Base-by-base conservation (phyloP, 139 green algal species). In the Edaphochlamys debaryana region DNA sequence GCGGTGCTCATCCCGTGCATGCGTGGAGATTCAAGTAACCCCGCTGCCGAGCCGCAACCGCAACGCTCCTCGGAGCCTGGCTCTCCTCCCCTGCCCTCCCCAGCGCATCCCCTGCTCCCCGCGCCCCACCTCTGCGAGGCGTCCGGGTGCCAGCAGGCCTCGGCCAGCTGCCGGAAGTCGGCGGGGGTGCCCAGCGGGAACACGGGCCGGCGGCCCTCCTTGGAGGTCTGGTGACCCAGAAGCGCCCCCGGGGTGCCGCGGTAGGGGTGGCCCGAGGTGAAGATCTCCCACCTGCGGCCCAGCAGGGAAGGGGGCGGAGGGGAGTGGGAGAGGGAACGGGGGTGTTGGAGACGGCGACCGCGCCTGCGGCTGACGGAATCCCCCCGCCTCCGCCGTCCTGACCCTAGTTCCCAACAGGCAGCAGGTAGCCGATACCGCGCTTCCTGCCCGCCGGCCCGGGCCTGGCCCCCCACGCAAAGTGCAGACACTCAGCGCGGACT, bases 251-350 rank as follows among this genome's bases (percentile, higher is more conserved):
- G 87, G 2, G 86, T 83, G 71, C 76, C 80, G 7, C 80, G 27
- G 74, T 89, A 92, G 1, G 88, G 67, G 17, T 82, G 79, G n/a
- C 82, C 82, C 30, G 68, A 52, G 32, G 88, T 92, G 85, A 86
- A 90, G 25, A 92, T 79, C 77, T 92, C 88, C 85, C 85, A n/a
- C n/a, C n/a, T n/a, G n/a, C n/a, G n/a, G n/a, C n/a, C n/a, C n/a
- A n/a, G n/a, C n/a, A n/a, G n/a, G n/a, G n/a, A n/a, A n/a, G n/a
- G n/a, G n/a, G n/a, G n/a, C n/a, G n/a, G n/a, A n/a, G n/a, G n/a
- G n/a, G n/a, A n/a, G n/a, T n/a, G n/a, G n/a, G n/a, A n/a, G n/a
- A n/a, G n/a, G n/a, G n/a, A n/a, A n/a, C n/a, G n/a, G n/a, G n/a
- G n/a, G n/a, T n/a, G n/a, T n/a, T n/a, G n/a, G n/a, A n/a, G n/a